These are phyloP conservation scores for Fragosphaeria purpurea DNA, from an alignment of 2,329 filamentous ascomycete species.

Conservation along the genomic window DNA sequence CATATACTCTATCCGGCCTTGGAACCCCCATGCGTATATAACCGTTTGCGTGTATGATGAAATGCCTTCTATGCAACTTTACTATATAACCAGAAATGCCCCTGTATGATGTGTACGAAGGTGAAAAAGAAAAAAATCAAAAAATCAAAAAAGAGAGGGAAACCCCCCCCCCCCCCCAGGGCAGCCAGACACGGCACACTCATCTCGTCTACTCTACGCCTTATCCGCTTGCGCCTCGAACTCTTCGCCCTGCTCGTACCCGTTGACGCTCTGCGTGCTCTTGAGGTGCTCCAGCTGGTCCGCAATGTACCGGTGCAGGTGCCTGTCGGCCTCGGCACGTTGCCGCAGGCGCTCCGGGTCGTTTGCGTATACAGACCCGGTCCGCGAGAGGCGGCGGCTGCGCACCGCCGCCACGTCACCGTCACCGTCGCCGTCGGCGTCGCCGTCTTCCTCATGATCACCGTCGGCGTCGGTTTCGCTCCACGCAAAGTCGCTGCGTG, in stretches of 20 bases:
- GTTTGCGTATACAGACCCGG: conserved; percentile 32
- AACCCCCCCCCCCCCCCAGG: too few species aligned
- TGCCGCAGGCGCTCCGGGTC: conserved; percentile 42
- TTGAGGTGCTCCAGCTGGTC: conserved; percentile 69
- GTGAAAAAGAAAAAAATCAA: too few species aligned
- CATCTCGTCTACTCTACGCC: background rate
- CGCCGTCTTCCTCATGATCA: conserved; percentile 28
- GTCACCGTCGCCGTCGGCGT: conserved; percentile 32
- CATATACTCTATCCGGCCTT: too few species aligned
- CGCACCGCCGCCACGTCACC: conserved; percentile 31
- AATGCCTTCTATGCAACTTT: too few species aligned
- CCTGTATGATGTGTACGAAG: too few species aligned
- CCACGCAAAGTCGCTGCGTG: conserved; percentile 61
- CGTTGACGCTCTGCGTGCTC: conserved; percentile 37
- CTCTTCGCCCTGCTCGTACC: conserved; percentile 34
- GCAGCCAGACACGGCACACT: too few species aligned
- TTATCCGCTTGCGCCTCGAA: conserved; percentile 30
- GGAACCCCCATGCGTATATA: too few species aligned
- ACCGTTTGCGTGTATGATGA: too few species aligned
- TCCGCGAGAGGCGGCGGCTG: conserved; percentile 22
- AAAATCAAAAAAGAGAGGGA: too few species aligned
- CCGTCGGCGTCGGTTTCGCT: background rate
- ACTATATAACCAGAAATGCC: too few species aligned
- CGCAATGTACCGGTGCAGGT: conserved; percentile 72
- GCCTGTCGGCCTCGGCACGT: conserved; percentile 49